These are phyloP conservation scores for Leccinum broughii DNA, from an alignment of 768 basidiomycete species.

Conservation along the genomic window DNA sequence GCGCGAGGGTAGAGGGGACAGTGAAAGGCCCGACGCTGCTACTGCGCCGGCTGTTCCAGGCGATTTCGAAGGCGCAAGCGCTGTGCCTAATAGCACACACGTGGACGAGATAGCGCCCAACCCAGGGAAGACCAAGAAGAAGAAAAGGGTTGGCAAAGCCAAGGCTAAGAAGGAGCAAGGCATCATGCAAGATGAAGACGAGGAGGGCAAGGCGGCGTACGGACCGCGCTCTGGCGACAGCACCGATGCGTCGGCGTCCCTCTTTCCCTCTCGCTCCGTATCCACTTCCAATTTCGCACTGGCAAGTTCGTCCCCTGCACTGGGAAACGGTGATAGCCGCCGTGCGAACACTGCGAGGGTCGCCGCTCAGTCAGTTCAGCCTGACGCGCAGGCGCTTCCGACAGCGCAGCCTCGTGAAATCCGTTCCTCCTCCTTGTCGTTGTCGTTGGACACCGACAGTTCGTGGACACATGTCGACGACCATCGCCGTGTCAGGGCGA, in stretches of 20 bases:
- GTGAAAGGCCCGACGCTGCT: not conserved
- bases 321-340: not conserved
- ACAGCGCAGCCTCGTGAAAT: slow-evolving; percentile 28
- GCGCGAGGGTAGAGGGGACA: too few species aligned
- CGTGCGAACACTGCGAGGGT: slow-evolving; percentile 7
- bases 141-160: slow-evolving; percentile 22
- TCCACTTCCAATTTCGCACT: not conserved
- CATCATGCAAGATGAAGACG: slow-evolving; percentile 1
- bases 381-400: not conserved
- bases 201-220: slow-evolving; percentile 14
- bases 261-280: not conserved
- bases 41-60: slow-evolving; percentile 11
- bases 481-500: slow-evolving; percentile 31
- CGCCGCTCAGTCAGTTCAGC: not conserved
- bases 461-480: slow-evolving; percentile 72
- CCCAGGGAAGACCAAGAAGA: slow-evolving; percentile 39
- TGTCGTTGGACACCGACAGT: slow-evolving; percentile 49
- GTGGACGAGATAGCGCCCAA: slow-evolving; percentile 18
- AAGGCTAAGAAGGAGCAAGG: not conserved
- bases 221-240: slow-evolving; percentile 15
- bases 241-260: slow-evolving; percentile 17
- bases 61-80: slow-evolving; percentile 7
- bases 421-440: slow-evolving; percentile 15
- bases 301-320: not conserved
- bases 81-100: not conserved